Conservation (phyloP, 1,284 basidiomycete species). For the Farysia itapuensis region DNA sequence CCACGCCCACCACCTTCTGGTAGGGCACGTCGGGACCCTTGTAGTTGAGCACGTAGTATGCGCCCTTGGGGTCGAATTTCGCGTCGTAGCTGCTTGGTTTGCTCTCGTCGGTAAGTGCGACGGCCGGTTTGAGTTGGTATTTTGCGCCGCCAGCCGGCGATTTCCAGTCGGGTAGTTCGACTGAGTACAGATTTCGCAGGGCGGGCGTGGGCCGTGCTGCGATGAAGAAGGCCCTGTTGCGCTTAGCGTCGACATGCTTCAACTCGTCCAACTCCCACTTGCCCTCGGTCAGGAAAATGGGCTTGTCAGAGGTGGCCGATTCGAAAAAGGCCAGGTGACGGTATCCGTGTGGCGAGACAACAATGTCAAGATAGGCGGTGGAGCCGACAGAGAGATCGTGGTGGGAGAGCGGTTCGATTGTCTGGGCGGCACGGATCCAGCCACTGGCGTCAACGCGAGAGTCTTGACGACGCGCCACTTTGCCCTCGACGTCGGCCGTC, state of each 20-base stretch:
- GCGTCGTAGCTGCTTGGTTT: constrained; percentile 68
- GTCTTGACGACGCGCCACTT: constrained; percentile 67
- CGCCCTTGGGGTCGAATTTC: constrained; percentile 53
- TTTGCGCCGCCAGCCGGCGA: constrained; percentile 64
- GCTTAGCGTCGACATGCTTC: constrained; percentile 70
- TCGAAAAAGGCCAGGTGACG: constrained; percentile 47
- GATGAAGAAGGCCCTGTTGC: constrained; percentile 78
- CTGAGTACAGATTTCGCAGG: constrained; percentile 75
- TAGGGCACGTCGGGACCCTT: constrained; percentile 81
- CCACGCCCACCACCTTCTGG: constrained; percentile 75
- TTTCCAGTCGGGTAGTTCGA: constrained; percentile 38
- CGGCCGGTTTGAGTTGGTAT: constrained; percentile 66
- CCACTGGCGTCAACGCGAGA: constrained; percentile 75
- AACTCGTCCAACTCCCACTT: constrained; percentile 84
- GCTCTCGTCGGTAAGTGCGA: constrained; percentile 70
- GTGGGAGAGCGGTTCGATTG: constrained; percentile 30
- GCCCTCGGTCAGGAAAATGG: constrained; percentile 73
- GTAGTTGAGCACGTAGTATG: constrained; percentile 79
- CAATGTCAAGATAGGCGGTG: constrained; percentile 46
- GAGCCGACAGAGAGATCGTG: constrained; percentile 20
- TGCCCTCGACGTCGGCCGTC: constrained; percentile 33
- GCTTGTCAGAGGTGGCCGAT: constrained; percentile 11
- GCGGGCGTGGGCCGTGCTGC: constrained; percentile 80
- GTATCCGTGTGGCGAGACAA: constrained; percentile 33
- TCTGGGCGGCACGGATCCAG: constrained; percentile 73